These are phyloP conservation scores for Rhodamnia argentea DNA, from an alignment of 345 rosid genomes.

Conservation along the genomic window DNA sequence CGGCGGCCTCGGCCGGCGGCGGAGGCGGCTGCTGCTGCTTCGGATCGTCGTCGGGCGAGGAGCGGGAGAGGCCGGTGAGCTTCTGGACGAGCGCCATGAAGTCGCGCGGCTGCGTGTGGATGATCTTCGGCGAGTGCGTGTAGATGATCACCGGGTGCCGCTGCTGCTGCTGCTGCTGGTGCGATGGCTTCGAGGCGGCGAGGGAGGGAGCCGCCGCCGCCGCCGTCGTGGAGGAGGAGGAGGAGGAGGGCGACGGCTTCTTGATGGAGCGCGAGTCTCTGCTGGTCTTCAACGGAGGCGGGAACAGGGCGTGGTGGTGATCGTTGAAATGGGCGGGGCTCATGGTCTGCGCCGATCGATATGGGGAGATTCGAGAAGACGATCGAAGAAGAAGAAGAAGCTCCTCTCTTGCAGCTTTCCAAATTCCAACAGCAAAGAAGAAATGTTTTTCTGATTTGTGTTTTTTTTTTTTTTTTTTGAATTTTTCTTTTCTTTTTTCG, in stretches of 20 bases:
- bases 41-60: constrained; percentile 17
- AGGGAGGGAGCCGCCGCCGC: constrained; percentile 13
- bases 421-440: too few species aligned
- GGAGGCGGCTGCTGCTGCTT: neutral
- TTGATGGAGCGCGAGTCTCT: constrained; percentile 49
- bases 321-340: constrained; percentile 17
- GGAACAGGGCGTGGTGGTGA: constrained; percentile 1
- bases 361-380: neutral
- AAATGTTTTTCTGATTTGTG: neutral
- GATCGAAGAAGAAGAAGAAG: neutral
- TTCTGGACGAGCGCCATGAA: constrained; percentile 92
- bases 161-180: constrained; percentile 1
- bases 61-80: constrained; percentile 67
- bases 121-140: constrained; percentile 84
- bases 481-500: too few species aligned
- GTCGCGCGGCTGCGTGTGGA: constrained; percentile 77
- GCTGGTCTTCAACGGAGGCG: constrained; percentile 26
- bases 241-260: constrained; percentile 19
- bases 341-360: constrained; percentile 8
- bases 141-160: constrained; percentile 91
- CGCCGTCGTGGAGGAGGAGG: constrained; percentile 22
- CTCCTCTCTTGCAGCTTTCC: neutral
- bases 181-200: constrained; percentile 4
- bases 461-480: too few species aligned
- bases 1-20: neutral